Evolutionary conservation across 2,329 filamentous ascomycete species (phyloP).

Genomic region (Stemphylium beticola): DNA sequence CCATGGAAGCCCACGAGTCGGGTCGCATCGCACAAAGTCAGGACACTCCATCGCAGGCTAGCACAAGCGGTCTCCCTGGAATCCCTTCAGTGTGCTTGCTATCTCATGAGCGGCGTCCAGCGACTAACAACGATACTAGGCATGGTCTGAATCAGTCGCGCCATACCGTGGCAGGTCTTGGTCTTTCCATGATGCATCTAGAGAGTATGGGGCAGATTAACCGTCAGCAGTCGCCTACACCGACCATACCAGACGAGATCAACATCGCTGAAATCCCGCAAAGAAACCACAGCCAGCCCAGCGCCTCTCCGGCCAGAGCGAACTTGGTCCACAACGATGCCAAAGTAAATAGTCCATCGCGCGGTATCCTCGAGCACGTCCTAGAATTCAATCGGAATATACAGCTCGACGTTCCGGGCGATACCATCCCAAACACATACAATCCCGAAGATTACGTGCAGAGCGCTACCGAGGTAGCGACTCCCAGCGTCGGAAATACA

Average conservation of each 20-base stretch:
- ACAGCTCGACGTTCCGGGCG: constrained; percentile 40
- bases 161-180: constrained; percentile 37
- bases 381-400: constrained; percentile 41
- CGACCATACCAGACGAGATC: constrained; percentile 39
- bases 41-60: constrained; percentile 38
- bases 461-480: constrained; percentile 57
- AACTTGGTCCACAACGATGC: constrained; percentile 26
- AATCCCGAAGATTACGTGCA: constrained; percentile 50
- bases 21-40: constrained; percentile 27
- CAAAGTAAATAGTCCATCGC: constrained; percentile 21
- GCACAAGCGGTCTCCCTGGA: constrained; percentile 43
- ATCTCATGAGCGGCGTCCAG: constrained; percentile 41
- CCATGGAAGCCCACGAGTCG: constrained; percentile 27
- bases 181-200: constrained; percentile 42
- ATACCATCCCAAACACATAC: constrained; percentile 46
- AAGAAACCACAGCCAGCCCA: constrained; percentile 25
- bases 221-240: constrained; percentile 38
- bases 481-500: constrained; percentile 53
- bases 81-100: constrained; percentile 48
- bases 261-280: constrained; percentile 19
- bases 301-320: constrained; percentile 23
- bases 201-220: constrained; percentile 29
- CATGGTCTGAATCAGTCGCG: constrained; percentile 29
- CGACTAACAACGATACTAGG: constrained; percentile 30
- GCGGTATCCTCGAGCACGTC: constrained; percentile 33